Evolutionary conservation across 1,139 yeast genomes (phyloP), one percentile per base, ranked within the genome.

Genomic region (Candida mesenterica): DNA sequence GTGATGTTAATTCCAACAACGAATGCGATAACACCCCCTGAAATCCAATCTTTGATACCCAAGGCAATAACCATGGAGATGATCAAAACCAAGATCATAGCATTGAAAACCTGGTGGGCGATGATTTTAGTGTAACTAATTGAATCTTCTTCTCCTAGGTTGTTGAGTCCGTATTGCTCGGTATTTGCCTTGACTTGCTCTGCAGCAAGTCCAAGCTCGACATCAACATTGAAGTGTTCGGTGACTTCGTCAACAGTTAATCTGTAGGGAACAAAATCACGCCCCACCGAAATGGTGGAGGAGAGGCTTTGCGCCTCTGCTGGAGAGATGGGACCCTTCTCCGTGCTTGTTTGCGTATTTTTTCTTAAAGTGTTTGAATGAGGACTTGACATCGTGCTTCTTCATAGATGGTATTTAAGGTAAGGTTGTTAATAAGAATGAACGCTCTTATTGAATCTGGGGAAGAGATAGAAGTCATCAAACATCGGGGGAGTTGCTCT

Each of bases 11-110:
- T 52, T 14, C 44, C 44, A 9, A 62, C 65, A n/a, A 62, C 68
- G 15, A 50, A 51, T 1, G 52, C 97, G 30, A 88, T 77, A 2
- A 90, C 77, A 14, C 86, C 69, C 4, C 89, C 95, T 3, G 89
- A 80, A 42, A 90, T 73, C 98, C 98, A 94, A 56, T 92, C 98
- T 53, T 53, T 50, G 43, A 62, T 60, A 29, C 65, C 66, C 17
- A 61, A 47, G 1, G 67, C 65, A 33, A 62, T 62, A 5, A 62
- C 36, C 62, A 59, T 60, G 30, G 67, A 62, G 28, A 62, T 62
- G 37, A 62, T 46, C 40, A 62, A 55, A 19, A 62, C 67, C 48
- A 62, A 46, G 27, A 61, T 59, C 68, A 62, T 62, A 38, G 68
- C 68, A 38, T 62, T 62, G 42, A 61, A 60, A n/a, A 62, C 53